Conservation (phyloP, 768 basidiomycete species). For the Exsudoporus frostii region DNA sequence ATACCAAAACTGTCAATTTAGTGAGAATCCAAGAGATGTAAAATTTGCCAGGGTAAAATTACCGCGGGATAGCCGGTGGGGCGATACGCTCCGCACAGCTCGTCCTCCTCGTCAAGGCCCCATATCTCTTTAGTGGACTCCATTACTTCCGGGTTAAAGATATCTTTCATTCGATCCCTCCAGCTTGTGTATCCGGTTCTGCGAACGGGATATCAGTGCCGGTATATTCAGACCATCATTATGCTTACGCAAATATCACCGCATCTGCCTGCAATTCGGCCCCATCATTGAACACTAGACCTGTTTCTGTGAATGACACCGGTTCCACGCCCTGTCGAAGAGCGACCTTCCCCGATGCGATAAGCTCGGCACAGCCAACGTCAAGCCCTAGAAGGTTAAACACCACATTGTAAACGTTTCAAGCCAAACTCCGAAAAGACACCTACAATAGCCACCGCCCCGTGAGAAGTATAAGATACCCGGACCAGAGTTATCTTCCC, state of each 20-base stretch:
- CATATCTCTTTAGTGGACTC: conserved; percentile 6
- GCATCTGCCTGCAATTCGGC: not conserved
- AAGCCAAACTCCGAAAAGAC: not conserved
- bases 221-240: not conserved
- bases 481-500: not conserved
- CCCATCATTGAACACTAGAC: not conserved
- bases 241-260: conserved; percentile 1
- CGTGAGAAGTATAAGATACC: conserved; percentile 2
- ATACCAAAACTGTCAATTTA: not conserved
- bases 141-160: not conserved
- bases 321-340: conserved; percentile 1
- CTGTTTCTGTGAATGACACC: not conserved
- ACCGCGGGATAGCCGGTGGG: conserved; percentile 6
- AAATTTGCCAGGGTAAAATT: not conserved
- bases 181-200: conserved; percentile 8
- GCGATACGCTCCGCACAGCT: conserved; percentile 3
- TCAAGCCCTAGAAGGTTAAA: conserved; percentile 1
- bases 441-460: conserved; percentile 4
- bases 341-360: not conserved
- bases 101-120: conserved; percentile 1
- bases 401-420: not conserved
- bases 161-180: conserved; percentile 1
- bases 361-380: conserved; percentile 4
- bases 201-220: not conserved
- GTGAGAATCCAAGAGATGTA: not conserved